Evolutionary conservation across 1,284 basidiomycete species (phyloP), one percentile per base, ranked within the genome.

Genomic region (Ceratobasidium sp.): DNA sequence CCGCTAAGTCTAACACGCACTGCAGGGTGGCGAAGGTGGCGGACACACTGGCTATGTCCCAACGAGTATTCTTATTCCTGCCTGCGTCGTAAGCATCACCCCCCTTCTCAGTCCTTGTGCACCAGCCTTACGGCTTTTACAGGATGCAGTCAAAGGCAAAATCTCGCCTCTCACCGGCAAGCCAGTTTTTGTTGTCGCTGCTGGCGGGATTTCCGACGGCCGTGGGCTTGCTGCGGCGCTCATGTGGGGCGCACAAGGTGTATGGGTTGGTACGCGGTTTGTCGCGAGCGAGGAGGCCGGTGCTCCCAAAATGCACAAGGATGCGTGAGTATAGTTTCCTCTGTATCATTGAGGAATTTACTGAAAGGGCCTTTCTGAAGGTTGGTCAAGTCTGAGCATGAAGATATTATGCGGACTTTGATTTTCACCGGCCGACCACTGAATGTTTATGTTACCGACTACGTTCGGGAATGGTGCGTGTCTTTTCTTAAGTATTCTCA

Each of bases 241-340:
- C 69, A 87, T 91, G 82, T 95, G 91, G 88, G 95, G 95, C 79
- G 94, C 94, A 37, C 88, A 93, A 80, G 94, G 89, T 86, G 85
- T 96, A 83, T 96, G 95, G 94, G 93, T 96, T 74, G 95, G 95
- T 49, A 95, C 94, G 1, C 89, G 96, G 53, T 98, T 98, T 82
- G 94, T 98, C 33, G 96, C 95, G 20, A 87, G 89, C 26, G 87
- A 84, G 23, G 94, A 97, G 83, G 94, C 95, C 42, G 88, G 87
- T 45, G 95, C 95, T 4, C 91, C 94, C 1, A 91, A 92, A 82
- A 87, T 87, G 78, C 95, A 97, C 86, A 96, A 97, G 85, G 90
- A 96, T 17, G 87, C 89, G 80, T 84, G 66, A 79, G 84, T 81
- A 37, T 17, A 23, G 28, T 23, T 33, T 69, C 84, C 92, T 13